Conservation (phyloP, 179 eudicot genomes). For the Camellia oleifera region DNA sequence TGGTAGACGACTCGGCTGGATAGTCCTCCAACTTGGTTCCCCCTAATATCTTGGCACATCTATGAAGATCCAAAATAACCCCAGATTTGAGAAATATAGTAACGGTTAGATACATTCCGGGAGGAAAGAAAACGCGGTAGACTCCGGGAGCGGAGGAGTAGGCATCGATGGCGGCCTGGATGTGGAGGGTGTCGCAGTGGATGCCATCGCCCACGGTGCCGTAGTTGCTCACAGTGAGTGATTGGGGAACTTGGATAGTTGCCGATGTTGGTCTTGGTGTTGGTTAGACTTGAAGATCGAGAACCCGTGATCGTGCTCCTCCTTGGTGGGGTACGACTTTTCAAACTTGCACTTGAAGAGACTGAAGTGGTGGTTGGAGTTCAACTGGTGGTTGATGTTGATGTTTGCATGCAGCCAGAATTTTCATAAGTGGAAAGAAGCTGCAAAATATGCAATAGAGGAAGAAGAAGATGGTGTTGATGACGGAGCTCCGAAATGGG, state of each 20-base stretch:
- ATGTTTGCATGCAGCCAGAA: too few relatives aligned
- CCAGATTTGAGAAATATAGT: constrained; percentile 67
- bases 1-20: constrained; percentile 33
- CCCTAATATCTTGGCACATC: constrained; percentile 57
- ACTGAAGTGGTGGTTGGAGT: too few relatives aligned
- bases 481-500: too few relatives aligned
- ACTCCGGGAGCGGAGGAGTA: too few relatives aligned
- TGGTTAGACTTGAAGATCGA: not conserved
- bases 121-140: constrained; percentile 61
- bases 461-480: too few relatives aligned
- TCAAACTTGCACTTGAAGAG: too few relatives aligned
- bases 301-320: too few relatives aligned
- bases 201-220: constrained; percentile 69
- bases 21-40: constrained; percentile 67
- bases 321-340: too few relatives aligned
- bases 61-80: constrained; percentile 50
- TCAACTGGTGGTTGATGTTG: too few relatives aligned
- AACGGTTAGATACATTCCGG: constrained; percentile 71
- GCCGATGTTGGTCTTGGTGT: constrained; percentile 28
- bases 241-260: constrained; percentile 18
- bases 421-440: too few relatives aligned
- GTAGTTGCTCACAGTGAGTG: constrained; percentile 52
- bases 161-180: constrained; percentile 78
- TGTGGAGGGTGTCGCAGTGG: constrained; percentile 66
- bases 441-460: too few relatives aligned